Percentiles rank a stretch among this genome's conserved stretches.
Evolutionary conservation across 768 basidiomycete genomes (phyloP).

Genomic region (Austroboletus eburneus): DNA sequence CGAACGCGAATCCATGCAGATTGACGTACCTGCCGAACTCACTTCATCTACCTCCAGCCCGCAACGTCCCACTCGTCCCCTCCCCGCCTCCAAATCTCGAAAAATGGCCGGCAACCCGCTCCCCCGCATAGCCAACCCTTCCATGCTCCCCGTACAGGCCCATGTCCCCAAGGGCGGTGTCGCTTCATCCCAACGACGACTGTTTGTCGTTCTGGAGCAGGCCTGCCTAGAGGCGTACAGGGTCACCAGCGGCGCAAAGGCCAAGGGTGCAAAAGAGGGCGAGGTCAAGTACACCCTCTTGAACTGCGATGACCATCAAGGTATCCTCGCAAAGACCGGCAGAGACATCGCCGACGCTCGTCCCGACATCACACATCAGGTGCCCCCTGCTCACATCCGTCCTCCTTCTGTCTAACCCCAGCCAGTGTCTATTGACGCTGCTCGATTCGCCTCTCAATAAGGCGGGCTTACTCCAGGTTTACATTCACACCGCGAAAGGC

Average conservation of each 20-base stretch:
- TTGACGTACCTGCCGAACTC: constrained; percentile 7
- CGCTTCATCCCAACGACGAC: constrained; percentile 54
- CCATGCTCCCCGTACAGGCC: constrained; percentile 80
- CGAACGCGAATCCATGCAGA: constrained; percentile 33
- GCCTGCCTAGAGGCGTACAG: constrained; percentile 96
- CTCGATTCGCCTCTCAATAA: constrained; percentile 98
- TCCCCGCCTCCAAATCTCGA: constrained; percentile 52
- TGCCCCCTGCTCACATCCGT: constrained; percentile 30
- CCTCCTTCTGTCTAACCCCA: constrained; percentile 3
- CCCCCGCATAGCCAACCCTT: constrained; percentile 58
- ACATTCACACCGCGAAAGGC: constrained; percentile 95
- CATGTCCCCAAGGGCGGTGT: constrained; percentile 59
- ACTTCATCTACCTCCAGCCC: constrained; percentile 19
- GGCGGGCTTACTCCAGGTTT: constrained; percentile 93
- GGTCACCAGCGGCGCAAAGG: constrained; percentile 57
- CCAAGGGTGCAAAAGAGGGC: constrained; percentile 49
- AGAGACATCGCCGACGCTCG: constrained; percentile 99
- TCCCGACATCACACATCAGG: constrained; percentile 99
- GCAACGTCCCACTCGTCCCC: constrained; percentile 61
- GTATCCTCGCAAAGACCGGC: constrained; percentile 95
- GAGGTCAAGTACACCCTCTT: constrained; percentile 95
- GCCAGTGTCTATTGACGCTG: constrained; percentile 88
- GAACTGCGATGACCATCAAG: constrained; percentile 99
- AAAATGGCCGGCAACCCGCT: constrained; percentile 49
- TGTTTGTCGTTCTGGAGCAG: constrained; percentile 90